Base-by-base conservation (phyloP, 2,329 filamentous ascomycete species). In the Alternaria tenuissima region DNA sequence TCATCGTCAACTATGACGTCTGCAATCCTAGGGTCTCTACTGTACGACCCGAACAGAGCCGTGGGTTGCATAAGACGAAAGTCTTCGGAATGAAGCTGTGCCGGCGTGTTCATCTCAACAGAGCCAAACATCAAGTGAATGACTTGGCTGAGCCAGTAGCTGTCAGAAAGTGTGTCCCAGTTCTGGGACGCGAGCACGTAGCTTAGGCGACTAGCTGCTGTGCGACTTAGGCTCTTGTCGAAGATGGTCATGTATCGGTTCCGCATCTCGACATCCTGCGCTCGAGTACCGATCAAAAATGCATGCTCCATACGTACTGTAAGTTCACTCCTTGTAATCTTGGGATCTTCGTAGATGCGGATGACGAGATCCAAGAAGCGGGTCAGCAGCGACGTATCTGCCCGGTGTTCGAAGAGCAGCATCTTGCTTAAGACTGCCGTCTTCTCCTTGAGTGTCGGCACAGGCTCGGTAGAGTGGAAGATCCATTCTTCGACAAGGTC, bases 341-440 rank as follows among this genome's bases (percentile, higher is more conserved):
- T 97, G 0, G 93, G 92, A 72, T 99, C 95, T 74, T 99, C 96
- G 76, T 99, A 99, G 61, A 99, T 97, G 49, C 94, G 89, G 69
- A 99, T 96, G 26, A 99, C 95, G 26, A 99, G 87, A 66, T 98
- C 92, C 59, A 99, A 84, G 81, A 98, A 99, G 75, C 94, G 94
- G 68, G 90, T 93, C 58, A 99, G 84, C 81, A 99, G 89, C 0
- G 90, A 93, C 32, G 89, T 87, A 74, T 98, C 94, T 28, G 86
- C 81, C 39, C 95, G 87, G 58, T 92, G 88, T 79, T 99, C 95
- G 69, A 99, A 99, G 0, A 94, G 89, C 16, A 98, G 83, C 95
- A 99, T 99, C 81, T 99, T 99, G 72, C 96, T 94, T n/a, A 99
- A 82, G 1, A 99, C 95, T 1, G 96, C 96, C 0, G 94, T 98